Evolutionary conservation across 257 asterid species (phyloP), one percentile per base, ranked within the genome.

Genomic region (Scutellaria barbata): DNA sequence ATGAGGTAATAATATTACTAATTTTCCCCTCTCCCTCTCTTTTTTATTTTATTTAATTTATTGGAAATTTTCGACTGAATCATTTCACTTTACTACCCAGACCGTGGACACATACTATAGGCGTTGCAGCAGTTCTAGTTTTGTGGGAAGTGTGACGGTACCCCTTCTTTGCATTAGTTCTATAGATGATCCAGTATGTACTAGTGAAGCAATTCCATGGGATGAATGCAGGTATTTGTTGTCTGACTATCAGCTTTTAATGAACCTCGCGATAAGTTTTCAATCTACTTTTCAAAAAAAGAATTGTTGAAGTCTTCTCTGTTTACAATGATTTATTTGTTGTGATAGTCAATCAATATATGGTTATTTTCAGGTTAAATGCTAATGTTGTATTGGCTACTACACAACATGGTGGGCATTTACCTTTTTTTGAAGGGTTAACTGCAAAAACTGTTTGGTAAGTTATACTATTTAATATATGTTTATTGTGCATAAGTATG

Each of bases 141-240:
- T 79, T 74, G 83, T 91, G 0, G 95, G 90, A 72, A 75, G 85
- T 58, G 96, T 94, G 67, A 80, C 11, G 86, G 86, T 91, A 50
- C 99, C 99, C 76, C 92, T 94, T 79, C 88, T 94, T 67, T 94
- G 99, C 80, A 68, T 94, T 77, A 88, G 89, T 75, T 73, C 96
- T 43, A 47, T 86, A 80, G 99, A 94, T 74, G 99, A 94, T 83
- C 98, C 99, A 64, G 85, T 94, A 61, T 94, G 99, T 74, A 86
- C 99, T 16, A 73, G 80, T 71, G 99, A 94, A 81, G 96, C 98
- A 74, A 88, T 94, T 73, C 98, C 99, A 65, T 87, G 92, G 92
- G 99, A 91, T 74, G 99, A 94, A 81, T 72, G 92, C 86, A 74
- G 87, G 86, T 78, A 75, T 30, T 2, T 39, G 69, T 52, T 20